These are phyloP conservation scores for Cantharellus anzutake DNA, from an alignment of 768 basidiomycete species.

Conservation along the genomic window DNA sequence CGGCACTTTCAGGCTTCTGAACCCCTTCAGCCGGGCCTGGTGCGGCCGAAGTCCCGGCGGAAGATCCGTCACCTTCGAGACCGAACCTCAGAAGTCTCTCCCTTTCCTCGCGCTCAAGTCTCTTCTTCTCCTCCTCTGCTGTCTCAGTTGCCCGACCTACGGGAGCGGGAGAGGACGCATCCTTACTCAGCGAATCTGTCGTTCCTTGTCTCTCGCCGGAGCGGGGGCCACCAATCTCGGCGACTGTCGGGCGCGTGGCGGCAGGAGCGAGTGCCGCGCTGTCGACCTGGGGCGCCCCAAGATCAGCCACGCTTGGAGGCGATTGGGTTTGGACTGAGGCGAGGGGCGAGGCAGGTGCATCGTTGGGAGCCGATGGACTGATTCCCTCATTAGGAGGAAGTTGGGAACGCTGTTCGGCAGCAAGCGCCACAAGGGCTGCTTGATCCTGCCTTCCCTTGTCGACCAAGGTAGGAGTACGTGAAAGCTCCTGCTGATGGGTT, in stretches of 20 bases:
- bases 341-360: conserved; percentile 12
- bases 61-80: neutral
- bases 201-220: conserved; percentile 8
- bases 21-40: neutral
- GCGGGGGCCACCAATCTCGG: neutral
- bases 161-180: neutral
- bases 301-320: neutral
- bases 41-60: neutral
- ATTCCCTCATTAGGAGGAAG: conserved; percentile 16
- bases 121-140: conserved; percentile 47
- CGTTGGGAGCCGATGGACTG: conserved; percentile 14
- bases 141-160: conserved; percentile 22
- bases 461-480: conserved; percentile 10
- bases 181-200: conserved; percentile 1
- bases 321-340: neutral
- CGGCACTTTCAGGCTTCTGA: conserved; percentile 29
- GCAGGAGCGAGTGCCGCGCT: too few species aligned
- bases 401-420: conserved; percentile 23
- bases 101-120: conserved; percentile 49
- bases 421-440: conserved; percentile 8
- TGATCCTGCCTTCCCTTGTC: conserved; percentile 13
- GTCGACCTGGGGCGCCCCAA: neutral
- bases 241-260: neutral
- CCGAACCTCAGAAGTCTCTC: conserved; percentile 23
- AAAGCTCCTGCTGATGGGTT: conserved; percentile 58